phyloP scores from a whole-genome alignment of 2,329 filamentous ascomycete genomes.

The Cladophialophora bantiana region DNA sequence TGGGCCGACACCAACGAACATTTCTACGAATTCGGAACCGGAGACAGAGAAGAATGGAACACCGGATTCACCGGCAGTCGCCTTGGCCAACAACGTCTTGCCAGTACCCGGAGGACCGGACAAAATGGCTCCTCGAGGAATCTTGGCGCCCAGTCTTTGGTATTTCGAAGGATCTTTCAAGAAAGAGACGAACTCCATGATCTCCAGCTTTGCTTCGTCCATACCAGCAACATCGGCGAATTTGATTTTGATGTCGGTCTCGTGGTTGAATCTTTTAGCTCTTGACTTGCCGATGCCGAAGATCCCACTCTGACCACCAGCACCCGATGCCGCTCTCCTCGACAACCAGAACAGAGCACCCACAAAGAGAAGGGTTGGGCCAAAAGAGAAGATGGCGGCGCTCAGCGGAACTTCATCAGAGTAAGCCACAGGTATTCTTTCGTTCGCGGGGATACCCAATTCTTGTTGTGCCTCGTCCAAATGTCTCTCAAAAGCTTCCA shows the following conservation, averaged over 20 bases:
- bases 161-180: conserved; percentile 92
- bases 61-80: conserved; percentile 93
- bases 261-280: conserved; percentile 97
- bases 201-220: conserved; percentile 97
- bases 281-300: conserved; percentile 96
- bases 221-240: conserved; percentile 96
- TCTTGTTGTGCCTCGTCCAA: conserved; percentile 88
- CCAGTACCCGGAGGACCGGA: conserved; percentile 98
- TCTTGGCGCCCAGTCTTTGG: conserved; percentile 94
- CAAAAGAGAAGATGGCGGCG: conserved; percentile 79
- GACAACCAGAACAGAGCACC: conserved; percentile 82
- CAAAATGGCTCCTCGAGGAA: conserved; percentile 93
- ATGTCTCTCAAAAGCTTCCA: conserved; percentile 88
- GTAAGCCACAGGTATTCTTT: conserved; percentile 93
- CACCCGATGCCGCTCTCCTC: conserved; percentile 73
- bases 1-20: conserved; percentile 98
- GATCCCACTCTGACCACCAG: conserved; percentile 74
- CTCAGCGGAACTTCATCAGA: conserved; percentile 75
- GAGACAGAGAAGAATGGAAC: conserved; percentile 99
- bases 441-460: conserved; percentile 81
- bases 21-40: conserved; percentile 98
- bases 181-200: conserved; percentile 99
- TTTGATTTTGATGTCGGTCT: conserved; percentile 94
- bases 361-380: conserved; percentile 84
- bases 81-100: conserved; percentile 97